Percentiles rank a stretch among this genome's conserved stretches.
phyloP scores from a whole-genome alignment of 2,329 filamentous ascomycete species.

The Lecanicillium sp. region DNA sequence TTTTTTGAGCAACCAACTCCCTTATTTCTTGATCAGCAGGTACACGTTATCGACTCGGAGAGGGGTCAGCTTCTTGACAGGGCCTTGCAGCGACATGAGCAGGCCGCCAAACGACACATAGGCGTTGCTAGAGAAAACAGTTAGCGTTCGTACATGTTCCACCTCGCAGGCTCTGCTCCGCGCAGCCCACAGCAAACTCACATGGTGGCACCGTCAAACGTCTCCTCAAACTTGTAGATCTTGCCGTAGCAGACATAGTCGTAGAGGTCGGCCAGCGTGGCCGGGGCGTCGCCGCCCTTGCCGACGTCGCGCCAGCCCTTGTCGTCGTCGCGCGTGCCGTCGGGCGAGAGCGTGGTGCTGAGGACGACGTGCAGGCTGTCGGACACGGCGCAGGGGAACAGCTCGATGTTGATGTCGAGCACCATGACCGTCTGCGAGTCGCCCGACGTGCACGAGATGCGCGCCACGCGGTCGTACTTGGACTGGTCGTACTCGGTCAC shows the following conservation, averaged over 20 bases:
- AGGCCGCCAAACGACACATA: slow-evolving; percentile 93
- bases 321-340: slow-evolving; percentile 72
- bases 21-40: slow-evolving; percentile 83
- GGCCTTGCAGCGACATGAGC: slow-evolving; percentile 83
- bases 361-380: slow-evolving; percentile 77
- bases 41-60: slow-evolving; percentile 92
- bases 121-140: slow-evolving; percentile 60
- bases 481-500: slow-evolving; percentile 71
- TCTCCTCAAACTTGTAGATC: slow-evolving; percentile 83
- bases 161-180: no score
- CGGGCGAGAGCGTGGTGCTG: slow-evolving; percentile 77
- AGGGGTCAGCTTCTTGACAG: slow-evolving; percentile 90
- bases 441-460: slow-evolving; percentile 69
- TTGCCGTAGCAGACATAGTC: slow-evolving; percentile 87
- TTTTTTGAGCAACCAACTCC: neutral
- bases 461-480: slow-evolving; percentile 94
- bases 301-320: slow-evolving; percentile 76
- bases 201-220: slow-evolving; percentile 74
- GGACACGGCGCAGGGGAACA: slow-evolving; percentile 70
- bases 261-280: slow-evolving; percentile 68
- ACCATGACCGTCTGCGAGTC: slow-evolving; percentile 71
- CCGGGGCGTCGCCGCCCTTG: slow-evolving; percentile 46
- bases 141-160: no score
- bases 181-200: slow-evolving; percentile 36
- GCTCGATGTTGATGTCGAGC: slow-evolving; percentile 90